These are phyloP conservation scores for Gossypium sturtianum DNA, from an alignment of 345 rosid species.

Conservation along the genomic window DNA sequence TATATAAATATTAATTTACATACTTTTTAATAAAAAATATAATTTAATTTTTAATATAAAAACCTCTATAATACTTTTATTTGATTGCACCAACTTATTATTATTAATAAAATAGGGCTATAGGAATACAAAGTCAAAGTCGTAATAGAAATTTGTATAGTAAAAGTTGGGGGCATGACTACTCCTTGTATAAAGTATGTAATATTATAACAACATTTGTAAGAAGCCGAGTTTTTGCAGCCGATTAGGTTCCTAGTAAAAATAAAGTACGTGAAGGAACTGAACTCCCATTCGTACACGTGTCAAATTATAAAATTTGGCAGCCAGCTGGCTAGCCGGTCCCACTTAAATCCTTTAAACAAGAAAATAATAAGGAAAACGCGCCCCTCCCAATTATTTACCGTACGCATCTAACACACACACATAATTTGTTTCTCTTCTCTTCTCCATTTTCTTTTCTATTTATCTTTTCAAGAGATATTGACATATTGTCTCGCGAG, in stretches of 20 bases:
- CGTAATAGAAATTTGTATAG: not conserved
- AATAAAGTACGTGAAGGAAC: conserved; percentile 46
- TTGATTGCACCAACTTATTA: too few relatives aligned
- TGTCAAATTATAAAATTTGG: conserved; percentile 34
- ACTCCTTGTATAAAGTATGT: not conserved
- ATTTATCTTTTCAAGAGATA: conserved; percentile 8
- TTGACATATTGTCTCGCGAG: conserved; percentile 24
- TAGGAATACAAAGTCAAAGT: not conserved
- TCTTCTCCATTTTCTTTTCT: too few relatives aligned
- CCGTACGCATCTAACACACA: conserved; percentile 10
- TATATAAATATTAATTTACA: too few relatives aligned
- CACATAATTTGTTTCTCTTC: not conserved
- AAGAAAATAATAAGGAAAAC: conserved; percentile 1
- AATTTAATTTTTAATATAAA: too few relatives aligned
- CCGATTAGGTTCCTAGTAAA: conserved; percentile 6
- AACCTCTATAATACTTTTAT: too few relatives aligned
- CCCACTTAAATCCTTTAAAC: conserved; percentile 19
- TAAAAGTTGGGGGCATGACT: not conserved
- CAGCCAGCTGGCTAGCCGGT: conserved; percentile 47
- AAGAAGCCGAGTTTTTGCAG: conserved; percentile 10
- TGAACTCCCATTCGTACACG: conserved; percentile 49
- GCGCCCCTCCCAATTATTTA: conserved; percentile 11
- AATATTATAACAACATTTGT: too few relatives aligned
- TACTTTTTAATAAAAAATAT: too few relatives aligned
- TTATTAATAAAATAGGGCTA: not conserved